Evolutionary conservation across 2,329 filamentous ascomycete species (phyloP), one percentile per base, ranked within the genome.

Genomic region (Ascochyta lentis): DNA sequence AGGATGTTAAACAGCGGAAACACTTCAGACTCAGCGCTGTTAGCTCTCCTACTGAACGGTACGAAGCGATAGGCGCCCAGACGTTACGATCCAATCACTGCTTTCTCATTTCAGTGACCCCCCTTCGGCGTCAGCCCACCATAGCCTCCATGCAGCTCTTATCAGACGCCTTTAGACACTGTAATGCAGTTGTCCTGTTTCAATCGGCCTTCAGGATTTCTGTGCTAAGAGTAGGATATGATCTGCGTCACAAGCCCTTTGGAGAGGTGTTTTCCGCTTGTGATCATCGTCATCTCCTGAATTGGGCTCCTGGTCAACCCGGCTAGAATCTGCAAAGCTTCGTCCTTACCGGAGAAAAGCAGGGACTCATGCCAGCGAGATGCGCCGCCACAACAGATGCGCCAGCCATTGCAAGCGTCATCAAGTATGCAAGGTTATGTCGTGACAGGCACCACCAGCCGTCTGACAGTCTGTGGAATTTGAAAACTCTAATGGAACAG

Each of bases 341-440:
- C 33, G 24, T 39, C 22, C n/a, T 35, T 43, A 29, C 37, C 5
- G n/a, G 22, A 23, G 19, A 39, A 16, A 56, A 27, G 51, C 43
- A 51, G 48, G 47, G 47, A 12, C 42, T 27, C 29, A n/a, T 47
- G 38, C 35, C 38, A 47, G 38, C 33, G 26, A 42, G 16, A 38
- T 39, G 38, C 27, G 46, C 37, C 47, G 31, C 52, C 35, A 55
- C 13, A 19, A 44, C 37, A 29, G 15, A 29, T 46, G 46, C 37
- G 40, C 53, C 42, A 50, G 34, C 24, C 22, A 39, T 51, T 56
- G 47, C 53, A 56, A 40, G 53, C 47, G 43, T 56, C 53, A 56
- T 56, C 42, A 43, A 47, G 31, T 56, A 56, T 51, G 53, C 47
- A 56, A 51, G 43, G 53, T 38, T 33, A 26, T 48, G 35, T 27